A percentile compares a stretch with the other conserved stretches of the same genome.
phyloP scores from a whole-genome alignment of 495 filamentous ascomycete genomes.

The Letharia columbiana region DNA sequence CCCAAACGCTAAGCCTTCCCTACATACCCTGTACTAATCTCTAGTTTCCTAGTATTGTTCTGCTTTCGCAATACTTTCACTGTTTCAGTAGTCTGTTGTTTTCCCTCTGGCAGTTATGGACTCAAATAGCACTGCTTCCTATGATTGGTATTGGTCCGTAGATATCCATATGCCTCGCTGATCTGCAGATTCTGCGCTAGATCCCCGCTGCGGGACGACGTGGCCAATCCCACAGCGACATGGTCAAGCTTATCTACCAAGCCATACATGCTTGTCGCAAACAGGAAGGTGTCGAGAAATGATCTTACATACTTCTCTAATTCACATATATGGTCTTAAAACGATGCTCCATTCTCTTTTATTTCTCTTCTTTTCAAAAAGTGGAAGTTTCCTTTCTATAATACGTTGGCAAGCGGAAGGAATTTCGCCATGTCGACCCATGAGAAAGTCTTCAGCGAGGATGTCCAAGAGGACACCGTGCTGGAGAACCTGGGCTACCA shows the following conservation, averaged over 20 bases:
- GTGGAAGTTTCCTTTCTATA: not conserved
- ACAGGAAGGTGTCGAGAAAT: constrained; percentile 14
- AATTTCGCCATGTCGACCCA: constrained; percentile 3
- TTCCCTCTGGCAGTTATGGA: not conserved
- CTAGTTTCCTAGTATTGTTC: too few relatives aligned
- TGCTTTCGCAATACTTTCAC: not conserved
- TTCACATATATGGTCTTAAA: not conserved
- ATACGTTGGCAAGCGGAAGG: not conserved
- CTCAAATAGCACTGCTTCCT: not conserved
- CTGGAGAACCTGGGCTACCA: constrained; percentile 43
- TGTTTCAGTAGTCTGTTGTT: not conserved
- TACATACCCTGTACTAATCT: not conserved
- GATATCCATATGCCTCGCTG: not conserved
- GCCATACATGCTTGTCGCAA: not conserved
- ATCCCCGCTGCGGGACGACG: not conserved
- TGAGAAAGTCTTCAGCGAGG: constrained; percentile 26
- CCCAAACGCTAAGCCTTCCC: not conserved
- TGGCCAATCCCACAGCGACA: constrained; percentile 4
- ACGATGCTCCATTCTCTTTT: not conserved
- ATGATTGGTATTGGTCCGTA: not conserved
- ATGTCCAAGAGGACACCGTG: constrained; percentile 35
- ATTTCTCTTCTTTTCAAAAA: not conserved
- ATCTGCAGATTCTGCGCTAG: not conserved
- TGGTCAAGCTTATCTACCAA: not conserved
- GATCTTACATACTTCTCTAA: not conserved